Evolutionary conservation across 306 rosid species (phyloP).

Genomic region (Ochetophila trinervis): DNA sequence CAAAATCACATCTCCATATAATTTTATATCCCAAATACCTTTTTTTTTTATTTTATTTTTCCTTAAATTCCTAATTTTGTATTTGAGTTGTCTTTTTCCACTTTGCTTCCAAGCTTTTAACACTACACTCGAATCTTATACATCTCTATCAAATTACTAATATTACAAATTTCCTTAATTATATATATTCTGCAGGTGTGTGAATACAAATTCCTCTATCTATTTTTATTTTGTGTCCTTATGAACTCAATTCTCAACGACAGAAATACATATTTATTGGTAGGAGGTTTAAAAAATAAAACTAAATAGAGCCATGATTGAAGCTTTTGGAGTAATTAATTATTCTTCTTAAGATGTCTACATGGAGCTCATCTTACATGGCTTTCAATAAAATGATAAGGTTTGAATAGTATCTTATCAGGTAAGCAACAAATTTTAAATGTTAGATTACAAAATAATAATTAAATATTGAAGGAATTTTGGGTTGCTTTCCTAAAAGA

Average conservation of each 20-base stretch:
- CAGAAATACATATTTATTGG: no score
- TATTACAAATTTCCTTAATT: no score
- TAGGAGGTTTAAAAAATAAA: no score
- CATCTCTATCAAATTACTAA: conserved; percentile 25
- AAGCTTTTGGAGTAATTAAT: conserved; percentile 5
- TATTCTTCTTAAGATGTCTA: background rate
- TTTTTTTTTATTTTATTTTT: background rate
- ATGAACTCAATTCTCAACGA: no score
- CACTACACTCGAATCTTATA: conserved; percentile 3
- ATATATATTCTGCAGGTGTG: no score
- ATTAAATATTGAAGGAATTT: background rate
- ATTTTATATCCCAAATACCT: background rate
- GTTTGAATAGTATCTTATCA: conserved; percentile 37
- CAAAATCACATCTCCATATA: background rate
- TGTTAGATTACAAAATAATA: conserved; percentile 1
- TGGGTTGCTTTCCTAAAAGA: conserved; percentile 8
- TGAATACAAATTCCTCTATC: no score
- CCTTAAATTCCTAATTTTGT: background rate
- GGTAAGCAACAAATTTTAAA: conserved; percentile 26
- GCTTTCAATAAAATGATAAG: conserved; percentile 29
- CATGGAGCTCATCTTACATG: conserved; percentile 19
- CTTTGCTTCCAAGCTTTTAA: conserved; percentile 7
- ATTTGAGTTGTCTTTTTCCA: conserved; percentile 17
- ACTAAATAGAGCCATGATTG: conserved; percentile 4
- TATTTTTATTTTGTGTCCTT: no score